Conservation (phyloP, 1,284 basidiomycete genomes). For the Cutaneotrichosporon sp. region DNA sequence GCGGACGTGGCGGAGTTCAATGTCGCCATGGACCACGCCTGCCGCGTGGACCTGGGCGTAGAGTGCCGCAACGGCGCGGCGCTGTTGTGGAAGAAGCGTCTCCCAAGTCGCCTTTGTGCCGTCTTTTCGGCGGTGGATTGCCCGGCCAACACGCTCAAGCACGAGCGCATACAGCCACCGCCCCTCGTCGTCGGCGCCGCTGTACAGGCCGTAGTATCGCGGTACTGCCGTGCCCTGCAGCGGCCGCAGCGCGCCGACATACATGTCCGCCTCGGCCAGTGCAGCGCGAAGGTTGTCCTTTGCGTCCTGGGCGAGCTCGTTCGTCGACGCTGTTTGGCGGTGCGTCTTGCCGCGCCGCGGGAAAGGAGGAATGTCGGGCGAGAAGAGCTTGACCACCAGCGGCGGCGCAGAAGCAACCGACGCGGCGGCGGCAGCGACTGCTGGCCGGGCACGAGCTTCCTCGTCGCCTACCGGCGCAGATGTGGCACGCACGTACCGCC, state of each 20-base stretch:
- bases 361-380: neutral
- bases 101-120: neutral
- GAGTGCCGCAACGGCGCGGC: neutral
- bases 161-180: constrained; percentile 1
- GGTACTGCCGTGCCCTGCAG: constrained; percentile 1
- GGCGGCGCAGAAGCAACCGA: neutral
- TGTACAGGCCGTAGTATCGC: neutral
- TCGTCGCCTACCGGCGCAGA: neutral
- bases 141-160: neutral
- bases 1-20: constrained; percentile 1
- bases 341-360: neutral
- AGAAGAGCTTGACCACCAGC: constrained; percentile 5
- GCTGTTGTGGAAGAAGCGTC: neutral
- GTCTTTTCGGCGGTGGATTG: neutral
- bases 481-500: too few relatives aligned
- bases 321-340: neutral
- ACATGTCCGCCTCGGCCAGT: constrained; percentile 1
- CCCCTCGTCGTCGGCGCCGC: neutral
- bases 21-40: constrained; percentile 1
- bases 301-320: neutral
- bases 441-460: neutral
- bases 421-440: neutral
- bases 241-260: neutral
- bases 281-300: neutral
- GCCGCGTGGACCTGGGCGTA: neutral